A percentile compares a stretch with the other conserved stretches of the same genome.
Conservation (phyloP, 106 monocot genomes). For the Platanthera zijinensis region DNA sequence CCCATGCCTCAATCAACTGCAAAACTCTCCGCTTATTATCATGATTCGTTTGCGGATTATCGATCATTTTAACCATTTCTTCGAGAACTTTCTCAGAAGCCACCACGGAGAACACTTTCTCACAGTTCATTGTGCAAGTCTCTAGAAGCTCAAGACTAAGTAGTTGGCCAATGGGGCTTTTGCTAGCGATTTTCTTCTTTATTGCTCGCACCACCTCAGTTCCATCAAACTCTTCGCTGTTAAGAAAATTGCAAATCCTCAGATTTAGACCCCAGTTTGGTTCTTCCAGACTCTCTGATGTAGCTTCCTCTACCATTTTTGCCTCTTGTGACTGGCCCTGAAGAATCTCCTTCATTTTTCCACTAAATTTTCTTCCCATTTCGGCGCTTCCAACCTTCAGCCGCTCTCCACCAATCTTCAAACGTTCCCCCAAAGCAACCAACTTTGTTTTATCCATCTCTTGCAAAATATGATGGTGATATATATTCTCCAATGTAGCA, state of each 20-base stretch:
- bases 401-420: constrained; percentile 60
- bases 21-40: constrained; percentile 38
- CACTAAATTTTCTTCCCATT: constrained; percentile 48
- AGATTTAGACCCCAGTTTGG: constrained; percentile 77
- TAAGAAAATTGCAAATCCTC: constrained; percentile 57
- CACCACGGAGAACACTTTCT: constrained; percentile 68
- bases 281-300: constrained; percentile 50
- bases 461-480: background rate
- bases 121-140: constrained; percentile 76
- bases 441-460: constrained; percentile 55
- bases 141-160: constrained; percentile 73
- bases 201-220: constrained; percentile 64
- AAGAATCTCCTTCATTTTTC: constrained; percentile 81
- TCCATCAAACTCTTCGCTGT: constrained; percentile 55
- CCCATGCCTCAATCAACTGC: constrained; percentile 78
- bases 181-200: constrained; percentile 62
- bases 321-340: constrained; percentile 54
- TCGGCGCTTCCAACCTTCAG: constrained; percentile 56
- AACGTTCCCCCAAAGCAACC: constrained; percentile 51
- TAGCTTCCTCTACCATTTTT: constrained; percentile 82
- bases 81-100: constrained; percentile 76
- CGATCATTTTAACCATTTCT: constrained; percentile 71
- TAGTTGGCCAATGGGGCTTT: constrained; percentile 24
- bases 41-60: constrained; percentile 44
- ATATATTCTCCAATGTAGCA: background rate